Base-by-base conservation (phyloP, 192 early-diverging fungal species). In the Coemansia sp. region DNA sequence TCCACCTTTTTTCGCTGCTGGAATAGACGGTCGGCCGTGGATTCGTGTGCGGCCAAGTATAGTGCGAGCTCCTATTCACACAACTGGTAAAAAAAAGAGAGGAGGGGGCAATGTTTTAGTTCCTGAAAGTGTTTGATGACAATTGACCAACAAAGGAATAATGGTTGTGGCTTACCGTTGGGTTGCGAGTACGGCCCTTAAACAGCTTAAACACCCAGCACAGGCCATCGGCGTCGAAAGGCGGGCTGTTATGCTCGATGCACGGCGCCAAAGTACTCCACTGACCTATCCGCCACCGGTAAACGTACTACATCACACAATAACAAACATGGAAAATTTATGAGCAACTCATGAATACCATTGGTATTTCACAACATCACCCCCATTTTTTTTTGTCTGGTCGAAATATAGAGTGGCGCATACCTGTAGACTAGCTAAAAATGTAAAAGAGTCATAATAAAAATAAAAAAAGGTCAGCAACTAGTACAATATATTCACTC, bases 221-320 rank as follows among this genome's bases (percentile, higher is more conserved):
- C 52, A 83, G 55, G 23, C 76, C 76, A 39, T 83, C 80, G 2
- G 80, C 80, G 30, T 78, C 76, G 30, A 83, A 83, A 3, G 75
- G 64, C 1, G 80, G 80, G 64, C 80, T 83, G 64, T 77, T 83
- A 66, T 83, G 80, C 55, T 83, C 80, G 40, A 78, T 60, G 70
- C 75, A 78, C 52, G 80, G 74, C 50, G 75, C 70, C 32, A 83
- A 67, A 37, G 73, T 70, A 60, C 73, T 73, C 80, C 80, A 83
- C 52, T 83, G 75, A n/a, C 75, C 75, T 53, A 83, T 78, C 65
- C 76, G 72, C 80, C 80, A 83, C 73, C 80, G 75, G n/a, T 83
- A 83, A 38, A 83, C 80, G 42, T 78, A 78, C 76, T 83, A 74
- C 58, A 79, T 32, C 66, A 68, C 17, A 46, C 23, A 57, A 6